A percentile compares a stretch with the other conserved stretches of the same genome.
phyloP scores from a whole-genome alignment of 805 yeast species.

The Kurtzmaniella fragi region DNA sequence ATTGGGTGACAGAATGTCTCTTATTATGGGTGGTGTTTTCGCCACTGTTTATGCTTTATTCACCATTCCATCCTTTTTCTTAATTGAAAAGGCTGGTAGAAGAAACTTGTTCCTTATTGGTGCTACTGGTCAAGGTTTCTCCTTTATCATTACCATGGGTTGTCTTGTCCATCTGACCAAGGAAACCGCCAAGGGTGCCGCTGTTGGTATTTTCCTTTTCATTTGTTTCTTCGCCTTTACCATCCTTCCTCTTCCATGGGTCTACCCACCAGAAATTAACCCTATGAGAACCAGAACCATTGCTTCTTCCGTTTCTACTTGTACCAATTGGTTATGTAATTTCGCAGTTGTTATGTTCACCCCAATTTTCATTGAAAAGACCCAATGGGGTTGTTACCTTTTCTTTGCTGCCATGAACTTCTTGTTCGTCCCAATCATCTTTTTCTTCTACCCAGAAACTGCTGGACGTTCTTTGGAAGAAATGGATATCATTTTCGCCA shows the following conservation, averaged over 20 bases:
- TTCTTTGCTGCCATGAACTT: constrained; percentile 38
- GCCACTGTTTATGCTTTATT: constrained; percentile 56
- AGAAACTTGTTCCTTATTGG: constrained; percentile 42
- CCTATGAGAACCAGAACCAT: constrained; percentile 44
- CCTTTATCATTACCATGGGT: constrained; percentile 38
- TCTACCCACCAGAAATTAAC: constrained; percentile 44
- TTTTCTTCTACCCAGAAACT: constrained; percentile 43
- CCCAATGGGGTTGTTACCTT: constrained; percentile 38
- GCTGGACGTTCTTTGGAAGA: constrained; percentile 44
- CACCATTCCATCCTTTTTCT: constrained; percentile 41
- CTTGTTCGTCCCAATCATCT: constrained; percentile 32
- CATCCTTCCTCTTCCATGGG: constrained; percentile 42
- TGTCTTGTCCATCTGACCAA: constrained; percentile 29
- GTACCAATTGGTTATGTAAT: constrained; percentile 42
- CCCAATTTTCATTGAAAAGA: constrained; percentile 33
- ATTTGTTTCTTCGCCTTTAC: constrained; percentile 41
- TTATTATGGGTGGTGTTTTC: constrained; percentile 62
- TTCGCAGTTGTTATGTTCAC: constrained; percentile 45
- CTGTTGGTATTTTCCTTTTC: constrained; percentile 40
- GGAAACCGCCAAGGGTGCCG: constrained; percentile 38
- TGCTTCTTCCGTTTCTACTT: constrained; percentile 39
- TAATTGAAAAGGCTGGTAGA: constrained; percentile 40
- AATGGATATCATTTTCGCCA: constrained; percentile 57
- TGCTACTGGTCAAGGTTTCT: constrained; percentile 36
- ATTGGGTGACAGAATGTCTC: constrained; percentile 45